phyloP scores from a whole-genome alignment of 2,329 filamentous ascomycete species.

The Xylariaceae sp. region DNA sequence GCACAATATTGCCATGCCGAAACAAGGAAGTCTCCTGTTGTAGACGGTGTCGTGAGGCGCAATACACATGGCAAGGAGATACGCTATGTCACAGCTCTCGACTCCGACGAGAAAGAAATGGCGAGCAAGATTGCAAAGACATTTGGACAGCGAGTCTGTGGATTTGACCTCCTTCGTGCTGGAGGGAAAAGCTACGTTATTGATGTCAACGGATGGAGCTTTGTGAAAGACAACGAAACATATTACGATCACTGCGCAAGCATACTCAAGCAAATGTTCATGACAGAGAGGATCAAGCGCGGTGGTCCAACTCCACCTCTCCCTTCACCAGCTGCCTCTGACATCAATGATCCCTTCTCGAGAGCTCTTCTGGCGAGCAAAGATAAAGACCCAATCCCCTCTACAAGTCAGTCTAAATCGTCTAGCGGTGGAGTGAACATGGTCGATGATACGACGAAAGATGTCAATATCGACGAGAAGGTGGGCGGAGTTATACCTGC shows the following conservation, averaged over 20 bases:
- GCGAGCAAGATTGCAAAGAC: slow-evolving; percentile 85
- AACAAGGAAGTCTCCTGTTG: slow-evolving; percentile 93
- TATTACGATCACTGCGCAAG: slow-evolving; percentile 91
- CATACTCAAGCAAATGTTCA: slow-evolving; percentile 84
- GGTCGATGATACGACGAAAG: slow-evolving; percentile 18
- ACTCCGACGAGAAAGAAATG: slow-evolving; percentile 74
- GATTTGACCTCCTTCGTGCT: slow-evolving; percentile 88
- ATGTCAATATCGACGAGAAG: slow-evolving; percentile 23
- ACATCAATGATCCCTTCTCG: slow-evolving; percentile 34
- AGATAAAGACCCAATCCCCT: slow-evolving; percentile 37
- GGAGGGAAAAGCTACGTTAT: slow-evolving; percentile 93
- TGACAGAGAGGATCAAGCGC: slow-evolving; percentile 68
- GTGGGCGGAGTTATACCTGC: slow-evolving; percentile 11
- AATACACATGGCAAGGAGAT: slow-evolving; percentile 98
- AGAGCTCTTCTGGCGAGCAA: slow-evolving; percentile 30
- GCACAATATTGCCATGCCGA: slow-evolving; percentile 92
- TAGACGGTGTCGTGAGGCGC: slow-evolving; percentile 89
- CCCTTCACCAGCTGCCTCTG: slow-evolving; percentile 45
- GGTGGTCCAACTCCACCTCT: slow-evolving; percentile 56
- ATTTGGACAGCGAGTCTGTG: slow-evolving; percentile 93
- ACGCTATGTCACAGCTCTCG: slow-evolving; percentile 85
- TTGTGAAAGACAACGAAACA: slow-evolving; percentile 98
- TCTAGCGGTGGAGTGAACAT: slow-evolving; percentile 10
- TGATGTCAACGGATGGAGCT: slow-evolving; percentile 99
- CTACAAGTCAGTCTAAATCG: slow-evolving; percentile 19